Base-by-base conservation (phyloP, 2,329 filamentous ascomycete species). In the Botrytis paeoniae region DNA sequence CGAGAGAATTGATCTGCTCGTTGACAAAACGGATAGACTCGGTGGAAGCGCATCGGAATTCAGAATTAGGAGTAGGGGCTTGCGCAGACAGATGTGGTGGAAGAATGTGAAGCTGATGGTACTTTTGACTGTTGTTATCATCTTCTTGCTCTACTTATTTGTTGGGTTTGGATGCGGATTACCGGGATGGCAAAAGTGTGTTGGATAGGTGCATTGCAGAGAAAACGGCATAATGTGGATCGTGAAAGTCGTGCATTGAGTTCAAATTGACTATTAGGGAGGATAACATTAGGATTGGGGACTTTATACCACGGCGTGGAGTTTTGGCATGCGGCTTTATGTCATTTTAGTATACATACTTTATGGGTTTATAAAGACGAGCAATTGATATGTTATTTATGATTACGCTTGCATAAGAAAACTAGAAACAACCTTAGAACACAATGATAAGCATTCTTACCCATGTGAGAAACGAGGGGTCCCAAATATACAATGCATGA, bases 21-120 rank as follows among this genome's bases (percentile, higher is more conserved):
- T 99, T 35, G 95, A 98, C 82, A 98, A 99, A 89, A 99, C 97
- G 66, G 95, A 98, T 81, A 87, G 94, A 61, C 83, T 99, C 57
- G 96, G 95, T 22, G 93, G 93, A 41, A 96, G 90, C 81, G 94
- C 96, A 70, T 87, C 91, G 78, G 96, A 99, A 81, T 99, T 99
- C 81, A 86, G 96, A 70, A 91, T 98, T 29, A 87, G 95, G 77
- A 97, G 93, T 81, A 86, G 94, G 39, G 94, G 94, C 1, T 83
- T 99, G 78, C 93, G 96, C 85, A 88, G 97, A 80, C 89, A 92
- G 83, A 98, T 99, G 96, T 99, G 96, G 96, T 98, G 72, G 95
- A 98, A 98, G 90, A 98, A 99, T 82, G 88, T 97, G 63, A 97
- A 97, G 85, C 84, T 99, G 78, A 97, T 98, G 94, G 91, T 89